Base-by-base conservation (phyloP, 176 grass and related monocot genomes). In the Carex scoparia region DNA sequence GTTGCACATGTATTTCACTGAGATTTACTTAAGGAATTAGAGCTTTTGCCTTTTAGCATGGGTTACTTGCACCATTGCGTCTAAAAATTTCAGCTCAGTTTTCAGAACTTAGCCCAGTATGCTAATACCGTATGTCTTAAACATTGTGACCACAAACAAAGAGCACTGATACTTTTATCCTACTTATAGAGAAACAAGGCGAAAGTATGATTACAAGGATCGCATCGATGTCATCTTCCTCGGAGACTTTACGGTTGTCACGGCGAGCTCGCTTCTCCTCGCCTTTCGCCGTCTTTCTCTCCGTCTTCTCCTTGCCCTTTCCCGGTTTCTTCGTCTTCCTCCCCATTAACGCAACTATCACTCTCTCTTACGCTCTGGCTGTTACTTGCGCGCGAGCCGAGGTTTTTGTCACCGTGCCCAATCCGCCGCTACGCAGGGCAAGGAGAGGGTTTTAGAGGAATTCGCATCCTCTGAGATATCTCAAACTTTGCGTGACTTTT, bases 291-390 rank as follows among this genome's bases (percentile, higher is more conserved):
- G 91, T 94, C 89, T 93, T 98, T 68, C 88, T 81, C 84, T 94
- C 95, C 79, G 95, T 94, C 84, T 98, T 98, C 89, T 98, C 92
- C 89, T 98, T 98, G 27, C 95, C 95, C 83, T 90, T 98, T 16
- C 92, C 91, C 4, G 91, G 86, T 65, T 98, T 98, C 88, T 98
- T 98, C 86, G 90, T 79, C 89, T 98, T 98, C 91, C 93, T 94
- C 80, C 95, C 92, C 95, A 98, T 98, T 28, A 63, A 65, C 12
- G 77, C n/a, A 18, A 65, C 64, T 16, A 59, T 60, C 38, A 5
- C 13, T 32, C 83, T 61, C 83, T 60, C 80, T 51, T 2, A 10
- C 48, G 9, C 48, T 37, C 63, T 44, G 15, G 58, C 44, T 69
- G 44, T n/a, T 11, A 16, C 38, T 74, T 19, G 18, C 66, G 33